Base-by-base conservation (phyloP, 257 asterid species). In the Leptodermis oblonga region DNA sequence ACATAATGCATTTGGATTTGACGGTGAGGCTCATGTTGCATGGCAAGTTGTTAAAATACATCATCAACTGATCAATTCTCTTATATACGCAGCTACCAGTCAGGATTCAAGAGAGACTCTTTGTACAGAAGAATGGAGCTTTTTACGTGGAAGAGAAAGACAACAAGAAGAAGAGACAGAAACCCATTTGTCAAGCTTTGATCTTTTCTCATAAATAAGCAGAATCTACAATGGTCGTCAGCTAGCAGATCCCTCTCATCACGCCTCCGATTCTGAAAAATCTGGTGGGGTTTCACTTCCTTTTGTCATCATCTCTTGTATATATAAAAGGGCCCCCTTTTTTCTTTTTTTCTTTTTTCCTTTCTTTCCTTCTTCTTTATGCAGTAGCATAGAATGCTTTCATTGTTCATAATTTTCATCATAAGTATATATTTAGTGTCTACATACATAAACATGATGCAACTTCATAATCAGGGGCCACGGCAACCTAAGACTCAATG, bases 221-320 rank as follows among this genome's bases (percentile, higher is more conserved):
- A 1, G 26, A 31, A 34, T 34, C 1, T 17, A 46, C n/a, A n/a
- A 1, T 46, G 1, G 41, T 12, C 15, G n/a, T 30, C 43, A 59
- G 42, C 3, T 54, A 10, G 61, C 36, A 54, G 36, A 54, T n/a
- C 1, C 45, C 43, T 58, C 23, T 30, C 3, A 14, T 28, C 64
- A 30, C 22, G 41, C 64, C 1, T 31, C 8, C 64, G 18, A 42
- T 3, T 31, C 45, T 31, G 65, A 60, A 60, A 60, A 14, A 60
- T 60, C 10, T 60, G 65, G 45, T 33, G 65, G 65, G 65, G 45
- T 33, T 60, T 31, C 42, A 12, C 43, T 12, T 12, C 62, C 37
- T 6, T 4, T 25, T 25, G 62, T 55, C 62, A 25, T 17, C 13
- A 46, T 46, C 7, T 20, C 59, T 20, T 52, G 59, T 20, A 52